These are phyloP conservation scores for Tripidium arundinaceum DNA, from an alignment of 202 grass and related monocot species.

Conservation along the genomic window DNA sequence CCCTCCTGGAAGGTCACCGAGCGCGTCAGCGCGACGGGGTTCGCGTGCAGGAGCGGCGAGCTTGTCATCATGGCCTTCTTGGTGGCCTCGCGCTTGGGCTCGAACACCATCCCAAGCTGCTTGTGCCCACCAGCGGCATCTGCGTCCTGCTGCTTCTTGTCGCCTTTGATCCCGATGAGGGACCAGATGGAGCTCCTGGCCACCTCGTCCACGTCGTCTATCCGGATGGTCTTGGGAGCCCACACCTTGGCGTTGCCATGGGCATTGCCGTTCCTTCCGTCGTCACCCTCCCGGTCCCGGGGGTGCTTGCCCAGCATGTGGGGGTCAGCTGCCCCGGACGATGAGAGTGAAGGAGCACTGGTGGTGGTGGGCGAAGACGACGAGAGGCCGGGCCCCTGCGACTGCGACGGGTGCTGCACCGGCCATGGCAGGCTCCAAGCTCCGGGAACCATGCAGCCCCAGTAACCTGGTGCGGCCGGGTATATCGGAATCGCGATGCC, in stretches of 20 bases:
- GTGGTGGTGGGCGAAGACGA: background rate
- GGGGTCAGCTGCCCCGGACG: background rate
- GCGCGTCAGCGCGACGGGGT: constrained; percentile 46
- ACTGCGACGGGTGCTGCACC: background rate
- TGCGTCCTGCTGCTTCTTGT: background rate
- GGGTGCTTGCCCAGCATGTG: constrained; percentile 37
- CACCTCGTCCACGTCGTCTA: constrained; percentile 49
- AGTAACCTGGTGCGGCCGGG: constrained; percentile 33
- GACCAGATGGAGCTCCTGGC: constrained; percentile 55
- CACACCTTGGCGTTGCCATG: constrained; percentile 30
- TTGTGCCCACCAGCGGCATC: too few relatives aligned
- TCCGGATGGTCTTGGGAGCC: constrained; percentile 48
- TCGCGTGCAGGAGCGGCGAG: constrained; percentile 35
- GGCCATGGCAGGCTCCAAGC: constrained; percentile 54
- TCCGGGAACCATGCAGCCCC: constrained; percentile 33
- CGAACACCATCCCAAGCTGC: constrained; percentile 35
- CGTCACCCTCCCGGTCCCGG: background rate
- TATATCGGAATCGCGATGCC: constrained; percentile 54
- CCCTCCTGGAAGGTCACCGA: constrained; percentile 60
- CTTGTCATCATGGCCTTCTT: constrained; percentile 13
- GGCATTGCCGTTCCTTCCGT: background rate
- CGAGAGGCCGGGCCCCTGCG: too few relatives aligned
- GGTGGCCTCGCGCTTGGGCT: constrained; percentile 14
- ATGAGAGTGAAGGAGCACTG: too few relatives aligned
- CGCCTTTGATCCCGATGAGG: constrained; percentile 23